phyloP scores from a whole-genome alignment of 495 filamentous ascomycete species.

The Neohortaea acidophila region DNA sequence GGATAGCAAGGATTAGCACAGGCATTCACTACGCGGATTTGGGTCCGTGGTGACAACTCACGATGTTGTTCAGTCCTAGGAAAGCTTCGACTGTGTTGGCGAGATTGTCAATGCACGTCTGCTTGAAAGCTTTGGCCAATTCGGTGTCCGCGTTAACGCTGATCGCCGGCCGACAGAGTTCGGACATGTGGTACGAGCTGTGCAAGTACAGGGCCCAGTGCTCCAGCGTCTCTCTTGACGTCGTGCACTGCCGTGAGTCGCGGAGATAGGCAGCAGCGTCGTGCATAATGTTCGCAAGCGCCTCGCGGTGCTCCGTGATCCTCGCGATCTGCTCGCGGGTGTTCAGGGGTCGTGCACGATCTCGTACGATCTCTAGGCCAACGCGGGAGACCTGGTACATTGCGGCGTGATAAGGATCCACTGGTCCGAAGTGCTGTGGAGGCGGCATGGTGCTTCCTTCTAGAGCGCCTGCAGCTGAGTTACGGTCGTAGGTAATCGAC shows the following conservation, averaged over 20 bases:
- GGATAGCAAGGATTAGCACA: background rate
- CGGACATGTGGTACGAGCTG: constrained; percentile 42
- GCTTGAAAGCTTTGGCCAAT: constrained; percentile 30
- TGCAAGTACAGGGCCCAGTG: constrained; percentile 42
- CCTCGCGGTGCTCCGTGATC: constrained; percentile 37
- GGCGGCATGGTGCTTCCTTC: constrained; percentile 35
- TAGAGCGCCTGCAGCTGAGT: constrained; percentile 36
- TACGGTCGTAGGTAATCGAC: constrained; percentile 44
- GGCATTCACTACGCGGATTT: too few relatives aligned
- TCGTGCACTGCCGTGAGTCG: constrained; percentile 34
- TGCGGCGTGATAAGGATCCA: constrained; percentile 36
- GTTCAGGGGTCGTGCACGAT: constrained; percentile 29
- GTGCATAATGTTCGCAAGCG: constrained; percentile 36
- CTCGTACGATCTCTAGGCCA: constrained; percentile 41
- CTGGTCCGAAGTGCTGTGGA: constrained; percentile 26
- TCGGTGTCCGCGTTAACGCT: constrained; percentile 33
- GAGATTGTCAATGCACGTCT: constrained; percentile 44
- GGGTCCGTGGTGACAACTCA: background rate
- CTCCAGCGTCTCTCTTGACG: constrained; percentile 37
- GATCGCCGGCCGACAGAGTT: constrained; percentile 44
- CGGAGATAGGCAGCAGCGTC: constrained; percentile 39
- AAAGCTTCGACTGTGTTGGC: constrained; percentile 54
- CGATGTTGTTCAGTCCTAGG: constrained; percentile 47
- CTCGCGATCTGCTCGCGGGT: constrained; percentile 30
- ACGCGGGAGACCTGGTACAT: constrained; percentile 40